These are phyloP conservation scores for Shiraia sp. DNA, from an alignment of 2,329 filamentous ascomycete genomes.

Conservation along the genomic window DNA sequence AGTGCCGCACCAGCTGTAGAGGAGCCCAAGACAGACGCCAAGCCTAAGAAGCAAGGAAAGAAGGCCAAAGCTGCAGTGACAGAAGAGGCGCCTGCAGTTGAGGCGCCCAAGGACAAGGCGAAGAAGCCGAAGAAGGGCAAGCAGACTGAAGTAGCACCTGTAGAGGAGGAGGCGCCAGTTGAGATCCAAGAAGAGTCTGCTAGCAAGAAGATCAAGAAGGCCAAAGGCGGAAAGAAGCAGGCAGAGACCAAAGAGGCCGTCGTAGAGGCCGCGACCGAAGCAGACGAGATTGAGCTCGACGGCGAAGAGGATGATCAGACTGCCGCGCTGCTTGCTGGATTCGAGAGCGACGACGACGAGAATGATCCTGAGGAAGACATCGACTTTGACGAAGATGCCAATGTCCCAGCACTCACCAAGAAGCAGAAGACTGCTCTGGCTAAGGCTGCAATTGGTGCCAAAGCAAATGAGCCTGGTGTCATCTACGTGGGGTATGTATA, in stretches of 20 bases:
- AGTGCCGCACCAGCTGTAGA: constrained; percentile 5
- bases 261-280: constrained; percentile 13
- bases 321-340: constrained; percentile 56
- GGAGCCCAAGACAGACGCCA: constrained; percentile 9
- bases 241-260: constrained; percentile 22
- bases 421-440: constrained; percentile 49
- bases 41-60: constrained; percentile 20
- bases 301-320: constrained; percentile 52
- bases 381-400: constrained; percentile 43
- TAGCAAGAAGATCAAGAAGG: constrained; percentile 25
- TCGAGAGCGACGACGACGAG: constrained; percentile 52
- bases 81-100: constrained; percentile 10
- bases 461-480: constrained; percentile 68
- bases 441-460: constrained; percentile 55
- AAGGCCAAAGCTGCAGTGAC: constrained; percentile 15
- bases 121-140: constrained; percentile 28
- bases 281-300: constrained; percentile 22
- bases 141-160: constrained; percentile 15
- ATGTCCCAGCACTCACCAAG: constrained; percentile 32
- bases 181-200: constrained; percentile 13
- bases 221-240: constrained; percentile 27
- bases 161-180: constrained; percentile 11
- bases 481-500: constrained; percentile 74
- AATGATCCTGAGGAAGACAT: constrained; percentile 43
- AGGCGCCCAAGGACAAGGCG: constrained; percentile 21